These are phyloP conservation scores for Fusarium phyllophilum DNA, from an alignment of 2,329 filamentous ascomycete species.

Conservation along the genomic window DNA sequence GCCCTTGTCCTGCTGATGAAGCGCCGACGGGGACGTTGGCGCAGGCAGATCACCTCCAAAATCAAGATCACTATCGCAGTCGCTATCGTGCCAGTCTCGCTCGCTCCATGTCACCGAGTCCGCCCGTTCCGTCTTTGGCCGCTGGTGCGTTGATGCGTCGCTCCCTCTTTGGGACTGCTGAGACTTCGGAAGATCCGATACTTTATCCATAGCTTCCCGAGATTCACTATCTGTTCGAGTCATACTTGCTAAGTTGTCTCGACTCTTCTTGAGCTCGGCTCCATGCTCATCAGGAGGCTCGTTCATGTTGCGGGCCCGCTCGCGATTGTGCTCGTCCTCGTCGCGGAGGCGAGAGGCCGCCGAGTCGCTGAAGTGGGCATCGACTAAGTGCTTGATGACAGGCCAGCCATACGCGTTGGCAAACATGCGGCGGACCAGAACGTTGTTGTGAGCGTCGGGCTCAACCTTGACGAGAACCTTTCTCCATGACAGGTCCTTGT, in stretches of 20 bases:
- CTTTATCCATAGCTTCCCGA: constrained; percentile 55
- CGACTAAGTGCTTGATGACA: constrained; percentile 92
- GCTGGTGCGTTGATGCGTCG: constrained; percentile 28
- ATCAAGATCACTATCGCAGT: constrained; percentile 44
- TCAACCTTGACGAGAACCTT: constrained; percentile 96
- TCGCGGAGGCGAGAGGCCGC: constrained; percentile 69
- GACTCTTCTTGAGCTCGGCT: constrained; percentile 65
- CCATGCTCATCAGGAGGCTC: constrained; percentile 70
- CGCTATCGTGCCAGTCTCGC: constrained; percentile 47
- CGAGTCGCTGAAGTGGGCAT: constrained; percentile 90
- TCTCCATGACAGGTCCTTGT: constrained; percentile 90
- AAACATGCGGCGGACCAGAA: constrained; percentile 95
- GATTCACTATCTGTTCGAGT: constrained; percentile 45
- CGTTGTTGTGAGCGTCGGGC: constrained; percentile 98
- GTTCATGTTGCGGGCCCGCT: constrained; percentile 72
- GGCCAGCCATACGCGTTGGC: constrained; percentile 98
- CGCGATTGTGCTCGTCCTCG: constrained; percentile 71
- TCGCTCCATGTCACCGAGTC: constrained; percentile 73
- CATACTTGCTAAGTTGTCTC: constrained; percentile 23
- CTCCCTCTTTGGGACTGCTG: constrained; percentile 35
- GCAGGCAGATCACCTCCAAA: constrained; percentile 37
- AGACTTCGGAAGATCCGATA: constrained; percentile 56
- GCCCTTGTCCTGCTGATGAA: constrained; percentile 33
- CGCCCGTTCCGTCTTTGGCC: constrained; percentile 43
- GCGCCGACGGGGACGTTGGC: constrained; percentile 23